A percentile compares a stretch with the other conserved stretches of the same genome.
phyloP scores from a whole-genome alignment of 1,139 yeast species.

The Geotrichum bryndzae region DNA sequence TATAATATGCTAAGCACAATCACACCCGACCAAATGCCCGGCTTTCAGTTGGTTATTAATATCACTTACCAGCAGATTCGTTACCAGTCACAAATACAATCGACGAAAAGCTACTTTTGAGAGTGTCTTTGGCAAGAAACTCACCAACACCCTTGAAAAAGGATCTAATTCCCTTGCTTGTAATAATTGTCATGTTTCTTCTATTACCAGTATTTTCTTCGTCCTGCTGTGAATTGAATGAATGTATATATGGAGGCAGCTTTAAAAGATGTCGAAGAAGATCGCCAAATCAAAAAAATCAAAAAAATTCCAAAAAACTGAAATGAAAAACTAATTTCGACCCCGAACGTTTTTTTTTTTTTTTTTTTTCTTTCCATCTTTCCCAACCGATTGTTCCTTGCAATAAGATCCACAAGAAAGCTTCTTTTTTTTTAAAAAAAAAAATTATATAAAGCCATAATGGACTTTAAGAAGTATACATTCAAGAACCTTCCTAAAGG shows the following conservation, averaged over 20 bases:
- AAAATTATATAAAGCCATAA: neutral
- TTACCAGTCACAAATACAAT: conserved; percentile 64
- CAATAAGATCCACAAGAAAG: too few relatives aligned
- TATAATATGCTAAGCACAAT: too few relatives aligned
- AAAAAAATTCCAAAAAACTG: neutral
- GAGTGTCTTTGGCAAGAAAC: conserved; percentile 3
- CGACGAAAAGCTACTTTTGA: conserved; percentile 7
- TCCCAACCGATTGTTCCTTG: neutral
- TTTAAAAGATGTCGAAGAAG: neutral
- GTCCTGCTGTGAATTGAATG: neutral
- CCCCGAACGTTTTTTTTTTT: neutral
- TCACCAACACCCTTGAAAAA: conserved; percentile 9
- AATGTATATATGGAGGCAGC: neutral
- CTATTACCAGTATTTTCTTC: neutral
- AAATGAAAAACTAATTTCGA: neutral
- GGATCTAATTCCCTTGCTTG: conserved; percentile 9
- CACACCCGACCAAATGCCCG: too few relatives aligned
- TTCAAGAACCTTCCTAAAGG: neutral
- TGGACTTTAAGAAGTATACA: conserved; percentile 5
- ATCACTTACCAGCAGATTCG: conserved; percentile 51
- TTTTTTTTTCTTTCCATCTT: neutral
- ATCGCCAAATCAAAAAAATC: neutral
- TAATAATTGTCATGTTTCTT: neutral
- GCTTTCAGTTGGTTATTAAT: too few relatives aligned
- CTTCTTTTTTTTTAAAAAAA: neutral